Conservation (phyloP, 768 basidiomycete species). For the Suillus decipiens region DNA sequence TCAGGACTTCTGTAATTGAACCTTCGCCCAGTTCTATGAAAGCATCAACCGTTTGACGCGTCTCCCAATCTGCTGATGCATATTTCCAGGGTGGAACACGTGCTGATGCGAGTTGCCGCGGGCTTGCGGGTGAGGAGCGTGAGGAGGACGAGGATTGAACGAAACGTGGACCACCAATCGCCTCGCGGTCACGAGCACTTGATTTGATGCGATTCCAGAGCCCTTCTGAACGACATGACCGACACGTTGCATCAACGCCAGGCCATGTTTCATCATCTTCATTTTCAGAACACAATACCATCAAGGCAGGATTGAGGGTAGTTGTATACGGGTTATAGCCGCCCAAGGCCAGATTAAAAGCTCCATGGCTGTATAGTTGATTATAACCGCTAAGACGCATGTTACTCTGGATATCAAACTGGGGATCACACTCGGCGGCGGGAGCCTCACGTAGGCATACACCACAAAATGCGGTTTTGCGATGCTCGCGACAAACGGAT, state of each 20-base stretch:
- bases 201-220: slow-evolving; percentile 60
- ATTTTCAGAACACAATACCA: slow-evolving; percentile 62
- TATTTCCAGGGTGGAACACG: slow-evolving; percentile 31
- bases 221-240: slow-evolving; percentile 64
- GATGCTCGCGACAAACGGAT: slow-evolving; percentile 64
- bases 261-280: slow-evolving; percentile 74
- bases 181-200: slow-evolving; percentile 53
- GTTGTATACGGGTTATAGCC: slow-evolving; percentile 27
- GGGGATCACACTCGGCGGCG: slow-evolving; percentile 40
- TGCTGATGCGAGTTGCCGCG: slow-evolving; percentile 18
- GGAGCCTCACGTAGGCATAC: slow-evolving; percentile 69
- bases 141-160: slow-evolving; percentile 20
- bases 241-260: slow-evolving; percentile 65
- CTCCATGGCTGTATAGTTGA: slow-evolving; percentile 29
- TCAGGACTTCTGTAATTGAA: slow-evolving; percentile 58
- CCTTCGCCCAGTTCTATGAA: slow-evolving; percentile 78
- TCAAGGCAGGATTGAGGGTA: slow-evolving; percentile 29
- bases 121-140: slow-evolving; percentile 16
- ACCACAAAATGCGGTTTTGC: slow-evolving; percentile 62
- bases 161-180: slow-evolving; percentile 50
- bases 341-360: slow-evolving; percentile 24
- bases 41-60: slow-evolving; percentile 64
- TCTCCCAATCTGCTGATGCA: slow-evolving; percentile 59
- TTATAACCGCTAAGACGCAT: slow-evolving; percentile 35
- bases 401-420: slow-evolving; percentile 34